A percentile compares a stretch with the other conserved stretches of the same genome.
Conservation (phyloP, 257 asterid species). For the Ligustrum vulgare region DNA sequence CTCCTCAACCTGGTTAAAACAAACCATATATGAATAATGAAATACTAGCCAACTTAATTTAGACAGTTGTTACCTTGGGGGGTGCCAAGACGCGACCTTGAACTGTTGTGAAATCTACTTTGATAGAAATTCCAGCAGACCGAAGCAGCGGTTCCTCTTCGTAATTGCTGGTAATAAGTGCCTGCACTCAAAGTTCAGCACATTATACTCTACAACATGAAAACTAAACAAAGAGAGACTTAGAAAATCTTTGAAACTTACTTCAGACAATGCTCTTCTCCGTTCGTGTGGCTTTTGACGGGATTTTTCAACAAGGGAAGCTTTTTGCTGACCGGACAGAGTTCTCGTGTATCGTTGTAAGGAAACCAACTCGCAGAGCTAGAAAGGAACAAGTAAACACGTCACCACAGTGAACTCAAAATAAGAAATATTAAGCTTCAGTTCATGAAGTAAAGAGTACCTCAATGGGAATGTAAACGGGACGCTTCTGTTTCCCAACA, state of each 20-base stretch:
- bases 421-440: not conserved
- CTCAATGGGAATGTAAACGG: constrained; percentile 70
- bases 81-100: constrained; percentile 67
- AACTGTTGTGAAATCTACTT: constrained; percentile 41
- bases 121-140: constrained; percentile 53
- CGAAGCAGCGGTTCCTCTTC: constrained; percentile 50
- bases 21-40: not conserved
- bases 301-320: constrained; percentile 74
- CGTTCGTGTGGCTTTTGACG: constrained; percentile 71
- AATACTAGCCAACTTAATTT: not conserved
- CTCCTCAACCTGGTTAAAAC: not conserved
- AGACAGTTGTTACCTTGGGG: constrained; percentile 48
- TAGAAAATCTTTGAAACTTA: constrained; percentile 20
- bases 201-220: constrained; percentile 1
- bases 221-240: not conserved
- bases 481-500: constrained; percentile 65
- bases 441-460: constrained; percentile 24
- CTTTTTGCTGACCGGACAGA: constrained; percentile 54
- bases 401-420: not conserved
- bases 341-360: constrained; percentile 73
- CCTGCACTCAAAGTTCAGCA: constrained; percentile 40
- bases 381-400: constrained; percentile 11
- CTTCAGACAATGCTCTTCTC: constrained; percentile 50
- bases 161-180: constrained; percentile 45
- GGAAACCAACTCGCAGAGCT: constrained; percentile 66